A percentile compares a stretch with the other conserved stretches of the same genome.
These are phyloP conservation scores for Endotrypanum monterogeii DNA, from an alignment of 208 protist species.

Conservation along the genomic window DNA sequence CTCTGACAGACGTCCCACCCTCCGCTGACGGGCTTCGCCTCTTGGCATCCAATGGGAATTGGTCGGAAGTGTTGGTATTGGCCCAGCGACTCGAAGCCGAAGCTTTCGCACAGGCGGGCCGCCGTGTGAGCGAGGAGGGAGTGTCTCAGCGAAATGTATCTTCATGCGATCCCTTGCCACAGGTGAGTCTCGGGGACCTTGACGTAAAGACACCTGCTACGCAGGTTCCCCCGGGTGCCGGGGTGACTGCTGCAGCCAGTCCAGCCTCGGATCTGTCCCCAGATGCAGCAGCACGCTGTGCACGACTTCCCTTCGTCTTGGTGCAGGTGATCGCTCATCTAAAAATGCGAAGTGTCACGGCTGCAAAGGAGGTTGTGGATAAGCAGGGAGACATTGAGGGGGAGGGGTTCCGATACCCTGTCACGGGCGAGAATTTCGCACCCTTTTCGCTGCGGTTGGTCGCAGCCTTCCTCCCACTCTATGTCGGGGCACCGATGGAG, in stretches of 20 bases:
- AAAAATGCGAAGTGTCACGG: slow-evolving; percentile 57
- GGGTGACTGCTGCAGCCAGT: not conserved
- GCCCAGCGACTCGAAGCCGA: slow-evolving; percentile 61
- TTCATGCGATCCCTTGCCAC: not conserved
- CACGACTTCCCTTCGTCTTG: slow-evolving; percentile 60
- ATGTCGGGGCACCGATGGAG: slow-evolving; percentile 56
- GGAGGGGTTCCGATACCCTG: slow-evolving; percentile 54
- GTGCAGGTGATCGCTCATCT: slow-evolving; percentile 79
- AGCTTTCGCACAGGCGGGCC: slow-evolving; percentile 22
- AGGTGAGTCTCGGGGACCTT: not conserved
- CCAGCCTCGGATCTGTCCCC: slow-evolving; percentile 9
- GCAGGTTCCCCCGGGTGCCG: not conserved
- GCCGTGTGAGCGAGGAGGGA: slow-evolving; percentile 13
- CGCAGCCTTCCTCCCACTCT: slow-evolving; percentile 63
- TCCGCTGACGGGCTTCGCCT: slow-evolving; percentile 59
- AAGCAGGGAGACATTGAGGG: slow-evolving; percentile 68
- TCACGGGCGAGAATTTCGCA: slow-evolving; percentile 57
- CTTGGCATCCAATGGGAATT: slow-evolving; percentile 69
- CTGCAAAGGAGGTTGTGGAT: slow-evolving; percentile 62
- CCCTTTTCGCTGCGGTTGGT: slow-evolving; percentile 86
- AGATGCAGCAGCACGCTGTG: slow-evolving; percentile 20
- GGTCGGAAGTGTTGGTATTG: slow-evolving; percentile 60
- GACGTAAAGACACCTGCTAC: not conserved
- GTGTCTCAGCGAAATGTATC: slow-evolving; percentile 4
- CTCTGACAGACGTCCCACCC: slow-evolving; percentile 39